phyloP scores from a whole-genome alignment of 73 alveolate genomes.

The Effrenium voratum region DNA sequence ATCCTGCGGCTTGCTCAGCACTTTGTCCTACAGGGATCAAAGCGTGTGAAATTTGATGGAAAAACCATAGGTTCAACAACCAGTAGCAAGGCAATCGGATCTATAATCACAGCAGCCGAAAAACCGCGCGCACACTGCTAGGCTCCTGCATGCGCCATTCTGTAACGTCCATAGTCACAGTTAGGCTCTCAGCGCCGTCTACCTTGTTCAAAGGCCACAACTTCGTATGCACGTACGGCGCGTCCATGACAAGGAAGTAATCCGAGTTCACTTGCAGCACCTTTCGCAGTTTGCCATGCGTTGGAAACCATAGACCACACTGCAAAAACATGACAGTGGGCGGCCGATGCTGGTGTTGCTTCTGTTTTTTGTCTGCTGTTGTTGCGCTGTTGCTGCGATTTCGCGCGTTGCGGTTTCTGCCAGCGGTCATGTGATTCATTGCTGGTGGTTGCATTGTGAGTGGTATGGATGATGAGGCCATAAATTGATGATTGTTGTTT shows the following conservation, averaged over 20 bases:
- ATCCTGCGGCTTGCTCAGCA: not conserved
- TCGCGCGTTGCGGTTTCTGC: too few relatives aligned
- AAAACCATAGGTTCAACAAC: not conserved
- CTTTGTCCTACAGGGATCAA: not conserved
- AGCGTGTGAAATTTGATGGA: not conserved
- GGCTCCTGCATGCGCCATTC: not conserved
- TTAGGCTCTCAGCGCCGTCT: not conserved
- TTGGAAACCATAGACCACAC: too few relatives aligned
- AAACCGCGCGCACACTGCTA: not conserved
- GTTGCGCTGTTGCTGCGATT: too few relatives aligned
- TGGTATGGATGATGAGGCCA: too few relatives aligned
- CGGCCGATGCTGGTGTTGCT: too few relatives aligned
- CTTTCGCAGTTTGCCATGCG: too few relatives aligned
- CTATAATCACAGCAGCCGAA: not conserved
- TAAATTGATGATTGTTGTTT: too few relatives aligned
- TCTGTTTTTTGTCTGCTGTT: too few relatives aligned
- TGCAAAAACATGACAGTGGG: too few relatives aligned
- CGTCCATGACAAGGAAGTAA: conserved; percentile 1
- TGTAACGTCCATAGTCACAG: not conserved
- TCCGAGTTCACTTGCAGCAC: not conserved
- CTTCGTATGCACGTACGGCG: conserved; percentile 6
- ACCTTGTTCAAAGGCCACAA: conserved; percentile 2
- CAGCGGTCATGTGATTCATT: too few relatives aligned
- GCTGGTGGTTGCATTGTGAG: too few relatives aligned
- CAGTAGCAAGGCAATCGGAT: not conserved